Evolutionary conservation across 768 basidiomycete species (phyloP), one percentile per base, ranked within the genome.

Genomic region (Amanita jacksonii): DNA sequence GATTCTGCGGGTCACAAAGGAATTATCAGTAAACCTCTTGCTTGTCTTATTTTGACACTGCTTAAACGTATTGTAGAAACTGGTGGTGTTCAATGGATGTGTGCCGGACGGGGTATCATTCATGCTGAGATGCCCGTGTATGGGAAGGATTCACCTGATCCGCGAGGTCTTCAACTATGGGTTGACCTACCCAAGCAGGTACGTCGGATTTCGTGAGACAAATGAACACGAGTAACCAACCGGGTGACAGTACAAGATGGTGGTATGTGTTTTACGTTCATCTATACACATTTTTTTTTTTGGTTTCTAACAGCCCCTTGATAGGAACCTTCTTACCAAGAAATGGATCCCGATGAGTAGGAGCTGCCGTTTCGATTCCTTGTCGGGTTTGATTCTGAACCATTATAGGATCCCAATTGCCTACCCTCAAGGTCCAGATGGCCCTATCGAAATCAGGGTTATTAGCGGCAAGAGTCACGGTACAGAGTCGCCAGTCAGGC

Each of bases 31-130:
- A 32, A 30, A 58, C 47, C 5, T n/a, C 18, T 8, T 19, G 45
- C 6, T 7, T 10, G 22, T 23, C n/a, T 24, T 24, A 3, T 5
- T 27, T 19, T 16, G 24, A 6, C 1, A 19, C 19, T 37, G 15
- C 16, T 27, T 30, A 30, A 12, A 12, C 37, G 27, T 22, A 2
- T 8, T 31, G 23, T 40, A 72, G 71, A 75, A 31, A 57, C 80
- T 7, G 93, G 93, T 3, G 94, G 91, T 38, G 81, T 96, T 1
- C 93, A 97, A 56, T 96, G 92, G 89, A 94, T 94, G 92, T 80
- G 75, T 59, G 85, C 85, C 10, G 84, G 81, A 45, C 64, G 76
- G 54, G 86, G 86, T 38, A 85, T 86, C 53, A 80, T 87, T 25
- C 85, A 88, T 49, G 81, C 84, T 1, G 84, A 87, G 66, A 96